Evolutionary conservation across 352 stramenopile species (phyloP).

Genomic region (Globisporangium spinosum): DNA sequence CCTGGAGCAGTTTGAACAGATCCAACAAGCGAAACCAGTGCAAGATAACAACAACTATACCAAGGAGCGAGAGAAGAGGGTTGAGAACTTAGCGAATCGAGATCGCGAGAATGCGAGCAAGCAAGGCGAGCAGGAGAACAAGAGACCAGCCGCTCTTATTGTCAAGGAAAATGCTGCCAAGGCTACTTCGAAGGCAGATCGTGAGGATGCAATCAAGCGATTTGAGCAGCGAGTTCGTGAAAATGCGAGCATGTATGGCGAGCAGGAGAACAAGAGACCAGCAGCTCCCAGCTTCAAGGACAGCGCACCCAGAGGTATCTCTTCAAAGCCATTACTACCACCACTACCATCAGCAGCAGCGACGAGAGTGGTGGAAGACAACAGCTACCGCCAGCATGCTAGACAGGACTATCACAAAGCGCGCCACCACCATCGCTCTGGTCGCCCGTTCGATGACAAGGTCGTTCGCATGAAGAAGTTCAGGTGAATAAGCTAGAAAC

Average conservation of each 20-base stretch:
- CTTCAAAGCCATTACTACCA: not conserved
- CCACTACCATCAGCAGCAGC: not conserved
- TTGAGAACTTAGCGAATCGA: not conserved
- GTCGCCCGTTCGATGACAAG: slow-evolving; percentile 1
- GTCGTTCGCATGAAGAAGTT: not conserved
- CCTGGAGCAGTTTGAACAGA: not conserved
- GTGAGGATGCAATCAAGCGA: not conserved
- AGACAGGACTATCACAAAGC: not conserved
- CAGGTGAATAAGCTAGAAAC: not conserved
- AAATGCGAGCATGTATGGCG: not conserved
- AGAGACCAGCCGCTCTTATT: not conserved
- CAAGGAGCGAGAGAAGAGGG: not conserved
- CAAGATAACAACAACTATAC: not conserved
- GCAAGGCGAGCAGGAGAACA: slow-evolving; percentile 6
- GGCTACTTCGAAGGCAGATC: not conserved
- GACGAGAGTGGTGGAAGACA: not conserved
- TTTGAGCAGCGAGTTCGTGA: not conserved
- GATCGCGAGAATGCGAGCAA: not conserved
- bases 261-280: slow-evolving; percentile 4
- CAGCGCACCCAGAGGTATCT: not conserved
- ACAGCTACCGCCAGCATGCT: not conserved
- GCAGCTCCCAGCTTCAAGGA: not conserved
- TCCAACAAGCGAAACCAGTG: not conserved
- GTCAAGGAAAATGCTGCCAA: not conserved
- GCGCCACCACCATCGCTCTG: not conserved